phyloP scores from a whole-genome alignment of 176 grass and related monocot genomes.

The Triticum urartu region DNA sequence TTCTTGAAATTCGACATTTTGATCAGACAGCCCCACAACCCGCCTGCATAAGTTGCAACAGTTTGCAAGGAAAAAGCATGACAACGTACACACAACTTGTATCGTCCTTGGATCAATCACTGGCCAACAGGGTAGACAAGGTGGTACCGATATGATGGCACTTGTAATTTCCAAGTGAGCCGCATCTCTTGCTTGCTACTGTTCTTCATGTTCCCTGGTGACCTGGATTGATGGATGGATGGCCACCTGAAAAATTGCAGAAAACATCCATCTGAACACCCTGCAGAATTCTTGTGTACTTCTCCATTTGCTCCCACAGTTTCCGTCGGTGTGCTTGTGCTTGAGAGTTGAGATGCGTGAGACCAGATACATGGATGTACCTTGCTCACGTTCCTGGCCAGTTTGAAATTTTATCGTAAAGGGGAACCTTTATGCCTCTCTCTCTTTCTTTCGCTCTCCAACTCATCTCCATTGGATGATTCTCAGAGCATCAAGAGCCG shows the following conservation, averaged over 20 bases:
- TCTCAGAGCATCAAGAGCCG: neutral
- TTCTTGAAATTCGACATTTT: neutral
- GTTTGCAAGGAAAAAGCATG: slow-evolving; percentile 8
- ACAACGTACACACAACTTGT: neutral
- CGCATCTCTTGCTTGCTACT: neutral
- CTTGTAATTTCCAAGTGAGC: slow-evolving; percentile 35
- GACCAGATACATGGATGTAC: slow-evolving; percentile 44
- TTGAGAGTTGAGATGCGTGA: neutral
- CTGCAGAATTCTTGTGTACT: neutral
- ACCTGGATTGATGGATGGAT: slow-evolving; percentile 9
- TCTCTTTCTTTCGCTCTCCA: slow-evolving; percentile 26
- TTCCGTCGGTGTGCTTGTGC: neutral
- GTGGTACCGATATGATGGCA: slow-evolving; percentile 25
- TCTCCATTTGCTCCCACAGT: slow-evolving; percentile 4
- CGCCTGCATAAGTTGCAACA: neutral
- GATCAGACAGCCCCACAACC: neutral
- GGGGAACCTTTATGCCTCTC: slow-evolving; percentile 4
- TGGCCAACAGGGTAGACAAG: slow-evolving; percentile 19
- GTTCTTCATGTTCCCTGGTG: neutral
- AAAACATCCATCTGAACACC: neutral
- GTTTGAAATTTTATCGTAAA: slow-evolving; percentile 9
- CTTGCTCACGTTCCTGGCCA: slow-evolving; percentile 30
- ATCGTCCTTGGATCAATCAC: slow-evolving; percentile 33
- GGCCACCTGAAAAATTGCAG: slow-evolving; percentile 1
- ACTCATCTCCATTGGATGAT: slow-evolving; percentile 26